A percentile compares a stretch with the other conserved stretches of the same genome.
phyloP scores from a whole-genome alignment of 1,284 basidiomycete genomes.

The Schizophyllum commune region DNA sequence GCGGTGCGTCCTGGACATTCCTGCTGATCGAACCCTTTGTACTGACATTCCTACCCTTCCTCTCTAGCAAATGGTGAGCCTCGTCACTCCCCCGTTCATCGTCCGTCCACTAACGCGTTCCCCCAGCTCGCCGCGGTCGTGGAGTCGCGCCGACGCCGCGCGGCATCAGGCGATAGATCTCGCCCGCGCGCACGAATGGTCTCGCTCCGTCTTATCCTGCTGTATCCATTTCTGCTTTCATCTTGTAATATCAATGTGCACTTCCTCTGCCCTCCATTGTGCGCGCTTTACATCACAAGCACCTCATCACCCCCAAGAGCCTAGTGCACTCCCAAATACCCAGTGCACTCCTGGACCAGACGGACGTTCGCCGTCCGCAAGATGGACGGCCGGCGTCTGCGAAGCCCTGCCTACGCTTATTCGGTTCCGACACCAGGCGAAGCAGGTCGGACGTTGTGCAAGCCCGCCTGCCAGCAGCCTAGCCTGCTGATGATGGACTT shows the following conservation, averaged over 20 bases:
- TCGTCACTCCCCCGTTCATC: constrained; percentile 2
- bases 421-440: too few relatives aligned
- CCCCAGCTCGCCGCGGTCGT: constrained; percentile 73
- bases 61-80: constrained; percentile 53
- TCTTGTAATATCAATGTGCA: constrained; percentile 5
- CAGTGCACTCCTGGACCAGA: too few relatives aligned
- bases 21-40: background rate
- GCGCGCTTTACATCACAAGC: background rate
- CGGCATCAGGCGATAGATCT: constrained; percentile 66
- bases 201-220: background rate
- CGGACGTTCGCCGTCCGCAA: too few relatives aligned
- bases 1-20: constrained; percentile 46
- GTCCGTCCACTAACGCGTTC: constrained; percentile 12
- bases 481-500: too few relatives aligned
- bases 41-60: constrained; percentile 9
- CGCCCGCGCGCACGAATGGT: background rate
- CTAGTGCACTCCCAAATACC: too few relatives aligned
- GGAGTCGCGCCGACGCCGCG: constrained; percentile 63
- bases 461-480: too few relatives aligned
- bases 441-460: too few relatives aligned
- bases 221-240: constrained; percentile 2
- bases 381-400: too few relatives aligned
- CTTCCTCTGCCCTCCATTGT: background rate
- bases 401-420: too few relatives aligned
- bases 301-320: background rate